Evolutionary conservation across 345 rosid genomes (phyloP), one percentile per base, ranked within the genome.

Genomic region (Populus euphratica): DNA sequence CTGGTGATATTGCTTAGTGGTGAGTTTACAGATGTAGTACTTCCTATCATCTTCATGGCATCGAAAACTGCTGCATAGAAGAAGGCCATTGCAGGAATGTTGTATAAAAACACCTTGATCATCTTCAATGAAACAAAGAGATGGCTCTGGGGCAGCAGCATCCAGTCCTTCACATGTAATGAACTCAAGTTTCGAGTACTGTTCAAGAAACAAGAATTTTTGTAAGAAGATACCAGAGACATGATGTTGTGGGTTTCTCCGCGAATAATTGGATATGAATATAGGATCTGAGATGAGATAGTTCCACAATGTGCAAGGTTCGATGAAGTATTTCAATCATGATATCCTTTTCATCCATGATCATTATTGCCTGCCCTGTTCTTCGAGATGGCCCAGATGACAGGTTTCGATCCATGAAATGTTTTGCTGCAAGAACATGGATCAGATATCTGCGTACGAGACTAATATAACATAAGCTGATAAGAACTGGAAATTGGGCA

Each of bases 61-160:
- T 14, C 77, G 79, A 65, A 76, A 76, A 69, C 81, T 79, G 85
- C 82, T 73, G 73, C 85, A 76, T n/a, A 85, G 81, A 62, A 85
- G 81, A 62, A 85, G 72, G 13, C 78, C 87, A 27, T 74, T 77
- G 74, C 85, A 77, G 7, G 85, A 69, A 66, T 82, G 77, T 21
- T 62, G 69, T 44, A 3, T 27, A 81, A n/a, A 0, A n/a, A 85
- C 69, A 17, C 85, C 85, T 0, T 73, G 27, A 41, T 71, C 67
- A 8, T 85, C 79, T 3, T 74, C 70, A 2, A 79, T 74, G 83
- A 85, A 77, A 65, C 73, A 65, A 0, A 80, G 79, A 8, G 73
- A 77, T 2, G 79, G 79, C 47, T 66, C 11, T 7, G 75, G 78
- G 11, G 81, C 75, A 73, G 79, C 73, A 56, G 66, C 68, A 44